A percentile compares a stretch with the other conserved stretches of the same genome.
Evolutionary conservation across 2,329 filamentous ascomycete species (phyloP).

Genomic region (Fusarium sororula): DNA sequence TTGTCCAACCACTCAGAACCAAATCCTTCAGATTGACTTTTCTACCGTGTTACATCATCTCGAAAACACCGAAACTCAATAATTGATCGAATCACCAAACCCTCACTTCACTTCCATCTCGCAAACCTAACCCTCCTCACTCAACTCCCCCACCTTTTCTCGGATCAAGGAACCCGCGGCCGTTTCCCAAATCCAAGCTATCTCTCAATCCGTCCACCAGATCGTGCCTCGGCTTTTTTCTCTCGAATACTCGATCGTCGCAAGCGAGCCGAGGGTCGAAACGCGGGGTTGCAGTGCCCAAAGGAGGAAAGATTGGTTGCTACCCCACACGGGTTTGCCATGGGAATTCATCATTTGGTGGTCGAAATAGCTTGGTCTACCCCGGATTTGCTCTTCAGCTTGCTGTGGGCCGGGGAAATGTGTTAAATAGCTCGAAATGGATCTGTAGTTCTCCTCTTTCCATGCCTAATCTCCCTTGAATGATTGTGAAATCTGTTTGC

Average conservation of each 20-base stretch:
- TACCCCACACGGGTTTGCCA: slow-evolving; percentile 12
- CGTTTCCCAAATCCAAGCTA: background rate
- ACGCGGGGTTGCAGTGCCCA: slow-evolving; percentile 26
- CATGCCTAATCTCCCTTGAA: background rate
- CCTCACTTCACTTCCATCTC: background rate
- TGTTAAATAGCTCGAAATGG: slow-evolving; percentile 9
- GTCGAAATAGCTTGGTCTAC: background rate
- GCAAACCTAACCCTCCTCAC: background rate
- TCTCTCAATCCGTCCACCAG: background rate
- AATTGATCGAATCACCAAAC: background rate
- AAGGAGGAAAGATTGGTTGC: slow-evolving; percentile 21
- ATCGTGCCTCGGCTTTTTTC: slow-evolving; percentile 20
- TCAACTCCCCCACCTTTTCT: background rate
- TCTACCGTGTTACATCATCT: background rate
- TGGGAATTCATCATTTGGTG: background rate
- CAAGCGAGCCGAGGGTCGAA: slow-evolving; percentile 7
- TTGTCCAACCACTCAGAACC: background rate
- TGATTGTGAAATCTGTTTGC: background rate
- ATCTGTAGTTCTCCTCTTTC: background rate
- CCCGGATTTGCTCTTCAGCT: slow-evolving; percentile 8
- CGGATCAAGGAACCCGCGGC: background rate
- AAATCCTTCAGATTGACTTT: background rate
- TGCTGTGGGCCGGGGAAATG: background rate
- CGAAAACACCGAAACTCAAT: background rate
- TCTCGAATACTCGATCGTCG: background rate